A percentile compares a stretch with the other conserved stretches of the same genome.
These are phyloP conservation scores for Komagataella ulmi DNA, from an alignment of 805 yeast genomes.

Conservation along the genomic window DNA sequence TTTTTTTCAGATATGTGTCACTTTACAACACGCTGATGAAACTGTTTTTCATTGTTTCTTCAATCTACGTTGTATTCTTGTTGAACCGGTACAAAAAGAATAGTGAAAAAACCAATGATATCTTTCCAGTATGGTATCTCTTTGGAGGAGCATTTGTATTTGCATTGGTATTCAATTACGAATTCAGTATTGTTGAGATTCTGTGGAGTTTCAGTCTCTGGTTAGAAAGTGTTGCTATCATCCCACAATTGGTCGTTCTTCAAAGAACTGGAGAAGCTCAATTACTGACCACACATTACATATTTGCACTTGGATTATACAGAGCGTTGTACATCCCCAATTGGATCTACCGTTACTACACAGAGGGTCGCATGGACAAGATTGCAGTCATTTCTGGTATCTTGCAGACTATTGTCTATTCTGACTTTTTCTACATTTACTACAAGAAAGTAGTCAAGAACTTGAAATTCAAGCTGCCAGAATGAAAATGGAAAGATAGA, in stretches of 20 bases:
- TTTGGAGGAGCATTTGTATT: constrained; percentile 44
- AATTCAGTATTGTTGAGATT: constrained; percentile 48
- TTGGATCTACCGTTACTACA: constrained; percentile 79
- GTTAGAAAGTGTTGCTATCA: constrained; percentile 84
- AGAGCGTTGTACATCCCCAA: constrained; percentile 86
- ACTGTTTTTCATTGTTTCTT: constrained; percentile 62
- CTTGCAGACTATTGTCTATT: constrained; percentile 75
- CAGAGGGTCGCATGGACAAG: constrained; percentile 52
- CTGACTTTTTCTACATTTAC: constrained; percentile 92
- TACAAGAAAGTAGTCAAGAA: constrained; percentile 74
- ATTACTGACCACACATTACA: constrained; percentile 80
- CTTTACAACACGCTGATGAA: constrained; percentile 75
- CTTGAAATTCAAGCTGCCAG: constrained; percentile 49
- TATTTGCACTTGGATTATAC: constrained; percentile 86
- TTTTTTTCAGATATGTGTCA: constrained; percentile 43
- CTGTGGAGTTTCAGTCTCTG: constrained; percentile 86
- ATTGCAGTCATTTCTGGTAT: constrained; percentile 70
- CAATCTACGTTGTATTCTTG: constrained; percentile 61
- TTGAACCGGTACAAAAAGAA: constrained; percentile 46
- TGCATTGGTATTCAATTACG: constrained; percentile 52
- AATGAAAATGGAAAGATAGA: constrained; percentile 5
- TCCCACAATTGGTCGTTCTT: constrained; percentile 86
- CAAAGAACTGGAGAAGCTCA: constrained; percentile 85
- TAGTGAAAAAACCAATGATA: constrained; percentile 50
- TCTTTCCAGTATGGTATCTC: constrained; percentile 64